Evolutionary conservation across 2,329 filamentous ascomycete genomes (phyloP).

Genomic region (Exophiala lecanii-corni): DNA sequence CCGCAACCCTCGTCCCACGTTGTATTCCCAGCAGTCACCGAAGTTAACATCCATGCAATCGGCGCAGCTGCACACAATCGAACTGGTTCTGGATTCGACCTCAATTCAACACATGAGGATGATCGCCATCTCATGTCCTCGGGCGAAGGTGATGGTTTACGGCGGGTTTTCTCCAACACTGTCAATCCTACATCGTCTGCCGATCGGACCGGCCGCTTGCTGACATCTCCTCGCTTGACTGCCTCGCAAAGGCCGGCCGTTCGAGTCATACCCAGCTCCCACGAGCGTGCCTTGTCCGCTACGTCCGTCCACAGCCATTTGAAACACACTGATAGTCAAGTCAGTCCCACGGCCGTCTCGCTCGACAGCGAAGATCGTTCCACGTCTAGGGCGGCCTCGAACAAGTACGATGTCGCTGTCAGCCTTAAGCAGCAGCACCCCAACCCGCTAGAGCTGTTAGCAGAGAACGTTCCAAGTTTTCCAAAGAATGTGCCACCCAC

Average conservation of each 20-base stretch:
- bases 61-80: slow-evolving; percentile 20
- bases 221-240: slow-evolving; percentile 16
- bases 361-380: slow-evolving; percentile 13
- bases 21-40: slow-evolving; percentile 45
- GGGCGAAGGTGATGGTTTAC: slow-evolving; percentile 20
- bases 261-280: slow-evolving; percentile 9
- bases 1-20: slow-evolving; percentile 33
- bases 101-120: slow-evolving; percentile 16
- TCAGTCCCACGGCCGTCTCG: slow-evolving; percentile 4
- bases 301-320: slow-evolving; percentile 16
- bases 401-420: slow-evolving; percentile 9
- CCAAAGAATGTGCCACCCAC: slow-evolving; percentile 1
- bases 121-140: slow-evolving; percentile 16
- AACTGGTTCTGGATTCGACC: slow-evolving; percentile 22
- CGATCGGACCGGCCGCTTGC: slow-evolving; percentile 11
- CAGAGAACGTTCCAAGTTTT: slow-evolving; percentile 18
- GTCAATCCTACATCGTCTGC: slow-evolving; percentile 27
- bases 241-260: slow-evolving; percentile 8
- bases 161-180: slow-evolving; percentile 27
- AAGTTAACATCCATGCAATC: slow-evolving; percentile 37
- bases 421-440: slow-evolving; percentile 18
- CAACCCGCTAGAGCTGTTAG: slow-evolving; percentile 29
- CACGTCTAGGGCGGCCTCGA: slow-evolving; percentile 7
- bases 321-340: slow-evolving; percentile 7
- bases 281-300: slow-evolving; percentile 18